These are phyloP conservation scores for Aspergillus ibericus DNA, from an alignment of 2,329 filamentous ascomycete species.

Conservation along the genomic window DNA sequence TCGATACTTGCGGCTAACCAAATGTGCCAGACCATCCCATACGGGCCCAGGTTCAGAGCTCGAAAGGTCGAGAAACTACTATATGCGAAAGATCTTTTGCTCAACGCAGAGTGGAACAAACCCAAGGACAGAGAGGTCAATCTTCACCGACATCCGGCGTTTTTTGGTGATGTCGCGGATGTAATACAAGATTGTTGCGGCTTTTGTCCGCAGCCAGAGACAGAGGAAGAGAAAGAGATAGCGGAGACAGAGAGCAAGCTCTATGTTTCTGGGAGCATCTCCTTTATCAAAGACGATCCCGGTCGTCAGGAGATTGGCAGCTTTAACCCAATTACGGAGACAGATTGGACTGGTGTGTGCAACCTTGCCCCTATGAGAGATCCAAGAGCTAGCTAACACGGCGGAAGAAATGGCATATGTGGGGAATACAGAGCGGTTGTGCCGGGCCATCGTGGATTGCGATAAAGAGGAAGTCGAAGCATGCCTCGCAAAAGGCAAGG, in stretches of 20 bases:
- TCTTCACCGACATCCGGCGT: constrained; percentile 80
- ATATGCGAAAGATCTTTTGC: constrained; percentile 75
- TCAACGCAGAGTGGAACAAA: constrained; percentile 87
- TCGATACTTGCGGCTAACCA: not conserved
- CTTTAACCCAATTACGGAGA: constrained; percentile 77
- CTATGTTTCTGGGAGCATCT: constrained; percentile 71
- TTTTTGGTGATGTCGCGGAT: constrained; percentile 75
- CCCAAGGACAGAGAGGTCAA: constrained; percentile 71
- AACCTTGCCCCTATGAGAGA: too few species aligned
- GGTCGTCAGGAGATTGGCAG: constrained; percentile 71
- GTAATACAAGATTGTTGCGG: constrained; percentile 81
- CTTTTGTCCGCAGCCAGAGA: constrained; percentile 68
- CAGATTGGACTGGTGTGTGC: constrained; percentile 68
- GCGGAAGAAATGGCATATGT: constrained; percentile 78
- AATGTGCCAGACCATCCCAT: constrained; percentile 36
- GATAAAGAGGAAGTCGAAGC: constrained; percentile 69
- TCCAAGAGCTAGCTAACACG: not conserved
- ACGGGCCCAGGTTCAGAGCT: constrained; percentile 40
- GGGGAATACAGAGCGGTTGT: constrained; percentile 73
- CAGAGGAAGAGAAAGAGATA: constrained; percentile 69
- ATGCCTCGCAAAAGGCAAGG: constrained; percentile 68
- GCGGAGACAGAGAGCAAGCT: constrained; percentile 71
- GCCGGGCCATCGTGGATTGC: constrained; percentile 75
- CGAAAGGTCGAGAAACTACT: constrained; percentile 73
- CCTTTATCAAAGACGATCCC: constrained; percentile 77